Evolutionary conservation across 2,329 filamentous ascomycete species (phyloP), one percentile per base, ranked within the genome.

Genomic region (Endocalyx cinctus): DNA sequence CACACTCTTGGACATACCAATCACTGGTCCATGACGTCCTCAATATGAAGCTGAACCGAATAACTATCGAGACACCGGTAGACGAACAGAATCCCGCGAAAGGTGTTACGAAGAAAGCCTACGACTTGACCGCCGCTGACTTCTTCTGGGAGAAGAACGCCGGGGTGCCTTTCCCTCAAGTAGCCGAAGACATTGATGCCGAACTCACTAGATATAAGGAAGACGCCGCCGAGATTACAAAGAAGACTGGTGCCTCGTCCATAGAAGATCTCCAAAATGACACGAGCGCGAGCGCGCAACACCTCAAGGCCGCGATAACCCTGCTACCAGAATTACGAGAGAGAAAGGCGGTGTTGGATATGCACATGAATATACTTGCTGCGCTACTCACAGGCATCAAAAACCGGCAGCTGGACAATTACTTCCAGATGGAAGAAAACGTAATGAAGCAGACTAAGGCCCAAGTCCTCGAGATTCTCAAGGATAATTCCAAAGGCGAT

Each of bases 291-390:
- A 94, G 87, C 37, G 89, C 92, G 12, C 87, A 94, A 51, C 92
- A 98, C 58, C 74, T 98, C 28, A 98, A 97, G 63, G 87, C 89
- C 4, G 94, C 90, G 10, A 95, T 98, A 50, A 94, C 90, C 1
- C 68, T 95, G 15, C 70, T 98, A 11, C 94, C 92, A 0, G 90
- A 97, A 59, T 71, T 98, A 46, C 75, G 88, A 43, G 92, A 97
- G 60, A 81, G 92, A 38, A 98, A 98, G 58, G 81, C 82, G n/a
- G 76, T 83, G 14, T 74, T 98, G 5, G 92, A 96, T 56, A 97
- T 96, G 85, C 92, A 98, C 59, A 98, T 98, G 92, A 96, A 94
- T 57, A 95, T 97, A 38, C 72, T 94, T 4, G 90, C 89, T 2
- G 86, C 87, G 1, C 58, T 81, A 4, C 55, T 81, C 25, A 72